A percentile compares a stretch with the other conserved stretches of the same genome.
These are phyloP conservation scores for Cladophialophora carrionii DNA, from an alignment of 2,329 filamentous ascomycete species.

Conservation along the genomic window DNA sequence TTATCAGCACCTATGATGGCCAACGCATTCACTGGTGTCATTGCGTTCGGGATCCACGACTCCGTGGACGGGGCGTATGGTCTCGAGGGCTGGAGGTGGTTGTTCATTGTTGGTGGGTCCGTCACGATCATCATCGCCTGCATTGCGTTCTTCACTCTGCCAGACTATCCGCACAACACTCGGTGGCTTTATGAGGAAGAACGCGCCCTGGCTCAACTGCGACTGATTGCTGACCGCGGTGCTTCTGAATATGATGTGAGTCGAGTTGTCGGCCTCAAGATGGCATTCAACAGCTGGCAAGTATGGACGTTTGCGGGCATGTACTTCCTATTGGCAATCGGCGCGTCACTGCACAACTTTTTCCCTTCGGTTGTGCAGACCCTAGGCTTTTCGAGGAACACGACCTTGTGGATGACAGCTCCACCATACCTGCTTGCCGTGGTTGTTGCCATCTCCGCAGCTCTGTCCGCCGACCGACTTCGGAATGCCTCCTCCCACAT, in stretches of 20 bases:
- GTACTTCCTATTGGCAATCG: slow-evolving; percentile 44
- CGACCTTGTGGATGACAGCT: slow-evolving; percentile 65
- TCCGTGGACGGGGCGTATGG: slow-evolving; percentile 17
- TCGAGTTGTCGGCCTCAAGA: slow-evolving; percentile 11
- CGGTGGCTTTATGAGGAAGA: slow-evolving; percentile 64
- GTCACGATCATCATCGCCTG: slow-evolving; percentile 66
- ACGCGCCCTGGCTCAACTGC: slow-evolving; percentile 54
- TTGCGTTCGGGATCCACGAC: slow-evolving; percentile 13
- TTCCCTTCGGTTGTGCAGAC: slow-evolving; percentile 72
- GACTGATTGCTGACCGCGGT: slow-evolving; percentile 27
- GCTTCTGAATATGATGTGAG: slow-evolving; percentile 18
- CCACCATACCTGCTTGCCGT: slow-evolving; percentile 46
- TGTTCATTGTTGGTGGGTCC: slow-evolving; percentile 63
- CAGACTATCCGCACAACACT: slow-evolving; percentile 67
- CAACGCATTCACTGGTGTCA: slow-evolving; percentile 47
- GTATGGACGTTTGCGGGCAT: slow-evolving; percentile 46
- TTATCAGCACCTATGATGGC: slow-evolving; percentile 64
- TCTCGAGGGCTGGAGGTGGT: slow-evolving; percentile 33
- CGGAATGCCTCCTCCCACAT: slow-evolving; percentile 73
- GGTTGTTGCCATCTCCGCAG: slow-evolving; percentile 65
- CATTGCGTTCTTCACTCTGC: slow-evolving; percentile 62
- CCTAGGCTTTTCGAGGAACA: slow-evolving; percentile 62
- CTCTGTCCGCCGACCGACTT: slow-evolving; percentile 66
- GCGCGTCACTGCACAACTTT: slow-evolving; percentile 66
- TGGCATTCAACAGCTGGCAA: slow-evolving; percentile 40